Conservation (phyloP, 1,284 basidiomycete genomes). For the Schizopora paradoxa region DNA sequence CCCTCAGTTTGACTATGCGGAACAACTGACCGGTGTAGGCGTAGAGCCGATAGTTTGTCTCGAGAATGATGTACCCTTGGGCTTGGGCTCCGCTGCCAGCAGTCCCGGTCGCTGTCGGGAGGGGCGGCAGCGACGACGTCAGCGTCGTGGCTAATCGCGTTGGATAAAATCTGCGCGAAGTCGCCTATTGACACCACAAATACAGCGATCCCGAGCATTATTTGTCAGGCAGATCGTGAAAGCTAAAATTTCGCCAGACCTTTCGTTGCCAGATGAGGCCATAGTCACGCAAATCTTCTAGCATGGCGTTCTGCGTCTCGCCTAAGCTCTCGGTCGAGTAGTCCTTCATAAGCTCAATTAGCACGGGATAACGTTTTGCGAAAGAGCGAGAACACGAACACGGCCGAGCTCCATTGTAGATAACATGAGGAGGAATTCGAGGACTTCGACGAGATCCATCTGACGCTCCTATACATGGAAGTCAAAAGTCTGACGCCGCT, state of each 20-base stretch:
- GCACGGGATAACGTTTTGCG: constrained; percentile 4
- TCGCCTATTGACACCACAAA: constrained; percentile 38
- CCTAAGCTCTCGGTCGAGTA: constrained; percentile 85
- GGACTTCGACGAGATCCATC: constrained; percentile 91
- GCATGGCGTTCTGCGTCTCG: constrained; percentile 78
- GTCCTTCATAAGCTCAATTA: constrained; percentile 46
- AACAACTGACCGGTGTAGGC: constrained; percentile 83
- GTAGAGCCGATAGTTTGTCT: constrained; percentile 98
- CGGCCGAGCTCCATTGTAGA: constrained; percentile 89
- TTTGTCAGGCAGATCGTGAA: constrained; percentile 18
- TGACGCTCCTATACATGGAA: constrained; percentile 55
- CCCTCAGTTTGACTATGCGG: neutral
- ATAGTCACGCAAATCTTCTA: constrained; percentile 91
- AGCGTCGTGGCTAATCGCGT: constrained; percentile 95
- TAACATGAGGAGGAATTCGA: constrained; percentile 93
- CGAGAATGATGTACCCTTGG: constrained; percentile 92
- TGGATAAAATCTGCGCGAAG: constrained; percentile 82
- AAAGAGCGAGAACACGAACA: constrained; percentile 40
- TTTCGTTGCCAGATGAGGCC: constrained; percentile 86
- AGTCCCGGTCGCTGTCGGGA: constrained; percentile 53
- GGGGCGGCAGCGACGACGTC: constrained; percentile 73
- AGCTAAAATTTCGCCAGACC: constrained; percentile 32
- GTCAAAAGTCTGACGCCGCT: too few species aligned
- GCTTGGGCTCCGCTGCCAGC: constrained; percentile 48
- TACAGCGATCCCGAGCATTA: neutral